Conservation (phyloP, 2,329 filamentous ascomycete genomes). For the Colletotrichum sansevieriae region DNA sequence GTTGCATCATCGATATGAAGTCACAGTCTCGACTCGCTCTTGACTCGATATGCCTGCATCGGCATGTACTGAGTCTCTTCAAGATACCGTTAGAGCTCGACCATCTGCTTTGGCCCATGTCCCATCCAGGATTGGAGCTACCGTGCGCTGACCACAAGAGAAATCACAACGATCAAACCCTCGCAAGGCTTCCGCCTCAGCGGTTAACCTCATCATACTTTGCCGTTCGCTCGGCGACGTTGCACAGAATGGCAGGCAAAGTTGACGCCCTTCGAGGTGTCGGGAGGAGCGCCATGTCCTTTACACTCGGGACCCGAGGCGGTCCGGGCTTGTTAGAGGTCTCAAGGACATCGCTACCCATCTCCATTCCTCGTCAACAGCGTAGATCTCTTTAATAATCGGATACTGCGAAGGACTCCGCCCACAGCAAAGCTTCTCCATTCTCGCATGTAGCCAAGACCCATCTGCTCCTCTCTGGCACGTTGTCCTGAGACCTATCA, state of each 20-base stretch:
- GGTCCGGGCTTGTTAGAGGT: neutral
- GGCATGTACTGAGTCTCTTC: conserved; percentile 6
- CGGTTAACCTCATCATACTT: conserved; percentile 19
- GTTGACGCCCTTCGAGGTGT: neutral
- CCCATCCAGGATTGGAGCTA: conserved; percentile 6
- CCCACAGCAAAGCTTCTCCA: no score
- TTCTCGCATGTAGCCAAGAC: neutral
- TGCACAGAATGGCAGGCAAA: neutral
- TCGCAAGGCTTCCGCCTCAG: conserved; percentile 24
- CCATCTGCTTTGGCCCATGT: conserved; percentile 24
- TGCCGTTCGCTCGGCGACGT: conserved; percentile 6
- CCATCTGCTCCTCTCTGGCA: neutral
- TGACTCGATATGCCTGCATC: conserved; percentile 27
- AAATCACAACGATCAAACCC: conserved; percentile 18
- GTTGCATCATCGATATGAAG: conserved; percentile 6
- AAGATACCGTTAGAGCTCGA: neutral
- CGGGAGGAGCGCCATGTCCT: neutral
- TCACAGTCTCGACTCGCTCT: neutral
- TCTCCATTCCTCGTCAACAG: neutral
- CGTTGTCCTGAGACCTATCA: conserved; percentile 2
- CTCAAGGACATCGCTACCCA: neutral
- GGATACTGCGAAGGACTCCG: neutral
- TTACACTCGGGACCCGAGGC: conserved; percentile 7
- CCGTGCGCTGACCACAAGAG: conserved; percentile 27
- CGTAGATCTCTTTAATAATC: neutral